Evolutionary conservation across 1,139 yeast species (phyloP).

Genomic region (Fermentozyma sake): DNA sequence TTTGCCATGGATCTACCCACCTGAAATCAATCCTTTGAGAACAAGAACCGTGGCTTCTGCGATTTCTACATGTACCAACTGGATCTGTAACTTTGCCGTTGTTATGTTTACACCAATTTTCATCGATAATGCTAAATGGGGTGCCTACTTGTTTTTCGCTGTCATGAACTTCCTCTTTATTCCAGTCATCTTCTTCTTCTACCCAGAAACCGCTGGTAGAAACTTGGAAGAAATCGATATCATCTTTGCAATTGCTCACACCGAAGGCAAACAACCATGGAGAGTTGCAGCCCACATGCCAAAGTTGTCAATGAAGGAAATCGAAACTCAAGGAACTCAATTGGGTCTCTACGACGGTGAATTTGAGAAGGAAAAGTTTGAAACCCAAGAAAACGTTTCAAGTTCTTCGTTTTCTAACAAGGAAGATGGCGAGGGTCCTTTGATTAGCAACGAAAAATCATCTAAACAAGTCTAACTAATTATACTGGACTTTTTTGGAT

Average conservation of each 20-base stretch:
- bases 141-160: constrained; percentile 36
- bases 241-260: constrained; percentile 30
- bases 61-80: constrained; percentile 42
- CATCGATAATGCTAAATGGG: constrained; percentile 37
- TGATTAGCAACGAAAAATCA: constrained; percentile 6
- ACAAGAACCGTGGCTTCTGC: constrained; percentile 57
- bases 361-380: constrained; percentile 33
- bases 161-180: constrained; percentile 20
- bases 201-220: constrained; percentile 31
- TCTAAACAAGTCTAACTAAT: too few relatives aligned
- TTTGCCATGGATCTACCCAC: constrained; percentile 57
- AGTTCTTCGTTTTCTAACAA: constrained; percentile 15
- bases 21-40: constrained; percentile 60
- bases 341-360: constrained; percentile 43
- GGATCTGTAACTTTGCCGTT: constrained; percentile 49
- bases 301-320: constrained; percentile 38
- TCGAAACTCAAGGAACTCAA: constrained; percentile 44
- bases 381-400: constrained; percentile 27
- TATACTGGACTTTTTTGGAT: too few relatives aligned
- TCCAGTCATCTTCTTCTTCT: constrained; percentile 25
- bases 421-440: constrained; percentile 12
- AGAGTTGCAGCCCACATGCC: constrained; percentile 51
- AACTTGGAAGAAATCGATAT: constrained; percentile 28
- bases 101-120: constrained; percentile 53
- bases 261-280: constrained; percentile 44